Conservation (phyloP, 306 rosid species). For the Quercus wislizeni region DNA sequence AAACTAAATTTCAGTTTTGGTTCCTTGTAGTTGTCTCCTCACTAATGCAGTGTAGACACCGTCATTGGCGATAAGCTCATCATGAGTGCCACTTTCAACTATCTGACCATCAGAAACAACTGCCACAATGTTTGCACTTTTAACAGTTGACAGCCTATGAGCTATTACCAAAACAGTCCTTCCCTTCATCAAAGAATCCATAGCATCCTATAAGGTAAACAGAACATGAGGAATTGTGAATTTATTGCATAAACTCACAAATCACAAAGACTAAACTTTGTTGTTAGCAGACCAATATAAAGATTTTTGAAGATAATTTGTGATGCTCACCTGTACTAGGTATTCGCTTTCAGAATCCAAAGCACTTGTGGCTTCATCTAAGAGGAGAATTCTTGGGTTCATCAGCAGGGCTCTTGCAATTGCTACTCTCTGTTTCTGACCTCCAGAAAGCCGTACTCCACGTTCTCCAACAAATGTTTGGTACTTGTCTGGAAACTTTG, state of each 20-base stretch:
- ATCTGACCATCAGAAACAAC: slow-evolving; percentile 63
- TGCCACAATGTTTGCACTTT: slow-evolving; percentile 53
- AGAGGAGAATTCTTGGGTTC: slow-evolving; percentile 37
- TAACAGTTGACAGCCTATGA: slow-evolving; percentile 67
- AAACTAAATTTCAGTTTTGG: slow-evolving; percentile 35
- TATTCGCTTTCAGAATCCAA: slow-evolving; percentile 65
- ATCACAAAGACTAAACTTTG: neutral
- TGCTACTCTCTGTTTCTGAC: slow-evolving; percentile 62
- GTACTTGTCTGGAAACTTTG: slow-evolving; percentile 39
- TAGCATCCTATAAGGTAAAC: slow-evolving; percentile 42
- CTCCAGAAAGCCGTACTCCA: slow-evolving; percentile 52
- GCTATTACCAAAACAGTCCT: slow-evolving; percentile 72
- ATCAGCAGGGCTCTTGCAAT: slow-evolving; percentile 53
- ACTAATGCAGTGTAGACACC: slow-evolving; percentile 58
- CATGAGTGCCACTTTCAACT: slow-evolving; percentile 61
- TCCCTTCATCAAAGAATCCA: slow-evolving; percentile 70
- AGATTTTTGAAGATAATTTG: neutral
- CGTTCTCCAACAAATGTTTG: slow-evolving; percentile 43
- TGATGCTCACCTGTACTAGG: slow-evolving; percentile 49
- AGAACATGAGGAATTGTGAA: neutral
- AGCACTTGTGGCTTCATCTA: slow-evolving; percentile 68
- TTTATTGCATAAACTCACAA: neutral
- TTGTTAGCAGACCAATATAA: neutral
- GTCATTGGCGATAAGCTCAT: slow-evolving; percentile 49
- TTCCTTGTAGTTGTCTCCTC: slow-evolving; percentile 45